These are phyloP conservation scores for Geosmithia morbida DNA, from an alignment of 2,329 filamentous ascomycete species.

Conservation along the genomic window DNA sequence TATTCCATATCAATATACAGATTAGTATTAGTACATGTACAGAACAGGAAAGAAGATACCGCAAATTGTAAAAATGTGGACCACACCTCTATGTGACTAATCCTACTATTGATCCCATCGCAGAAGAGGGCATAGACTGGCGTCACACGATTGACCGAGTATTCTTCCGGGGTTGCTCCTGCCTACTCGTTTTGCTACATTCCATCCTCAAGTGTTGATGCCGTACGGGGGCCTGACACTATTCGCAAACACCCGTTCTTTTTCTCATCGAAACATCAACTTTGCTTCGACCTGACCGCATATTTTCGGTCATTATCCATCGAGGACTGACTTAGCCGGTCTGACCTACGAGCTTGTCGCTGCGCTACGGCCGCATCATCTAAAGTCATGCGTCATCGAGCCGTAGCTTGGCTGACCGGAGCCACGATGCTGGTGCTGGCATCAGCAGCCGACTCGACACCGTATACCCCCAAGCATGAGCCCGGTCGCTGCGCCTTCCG, in stretches of 20 bases:
- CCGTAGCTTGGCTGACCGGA: conserved; percentile 13
- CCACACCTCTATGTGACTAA: too few relatives aligned
- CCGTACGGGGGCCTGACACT: background rate
- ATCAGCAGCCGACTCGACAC: conserved; percentile 11
- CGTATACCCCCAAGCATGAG: conserved; percentile 55
- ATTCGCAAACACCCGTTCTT: background rate
- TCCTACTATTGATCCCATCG: too few relatives aligned
- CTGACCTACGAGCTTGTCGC: background rate
- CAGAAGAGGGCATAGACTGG: too few relatives aligned
- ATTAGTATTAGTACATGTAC: too few relatives aligned
- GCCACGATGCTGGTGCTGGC: conserved; percentile 14
- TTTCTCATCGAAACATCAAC: background rate
- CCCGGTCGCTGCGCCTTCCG: conserved; percentile 79
- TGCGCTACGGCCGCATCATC: background rate
- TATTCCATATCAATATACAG: too few relatives aligned
- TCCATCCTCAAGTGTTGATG: background rate
- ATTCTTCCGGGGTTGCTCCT: background rate
- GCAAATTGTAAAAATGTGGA: too few relatives aligned
- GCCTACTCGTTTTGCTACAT: background rate
- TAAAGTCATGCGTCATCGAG: conserved; percentile 3
- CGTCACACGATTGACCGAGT: background rate
- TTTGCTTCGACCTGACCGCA: background rate
- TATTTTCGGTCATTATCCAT: background rate
- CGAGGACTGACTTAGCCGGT: background rate
- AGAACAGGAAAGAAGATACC: too few relatives aligned